Evolutionary conservation across 2,329 filamentous ascomycete genomes (phyloP).

Genomic region (Sclerotinia nivalis): DNA sequence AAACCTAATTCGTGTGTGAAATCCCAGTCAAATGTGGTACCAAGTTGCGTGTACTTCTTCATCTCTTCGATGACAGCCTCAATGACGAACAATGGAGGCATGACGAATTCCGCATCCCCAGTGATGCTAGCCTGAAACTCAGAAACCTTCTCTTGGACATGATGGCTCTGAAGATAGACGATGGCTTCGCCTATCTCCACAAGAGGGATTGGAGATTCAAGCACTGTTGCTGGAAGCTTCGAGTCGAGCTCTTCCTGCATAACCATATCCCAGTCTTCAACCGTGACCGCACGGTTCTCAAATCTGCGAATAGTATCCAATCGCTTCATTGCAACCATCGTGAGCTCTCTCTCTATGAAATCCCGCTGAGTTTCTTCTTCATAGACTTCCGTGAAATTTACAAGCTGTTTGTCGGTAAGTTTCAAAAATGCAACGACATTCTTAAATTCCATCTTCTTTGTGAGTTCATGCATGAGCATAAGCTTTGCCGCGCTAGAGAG

Average conservation of each 20-base stretch:
- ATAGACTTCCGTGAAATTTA: background rate
- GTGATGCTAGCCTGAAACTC: background rate
- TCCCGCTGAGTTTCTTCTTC: background rate
- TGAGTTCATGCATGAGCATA: background rate
- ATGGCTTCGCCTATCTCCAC: background rate
- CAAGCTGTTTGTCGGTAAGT: background rate
- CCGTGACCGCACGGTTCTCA: background rate
- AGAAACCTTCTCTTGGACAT: background rate
- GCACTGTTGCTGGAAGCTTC: background rate
- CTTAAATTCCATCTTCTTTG: background rate
- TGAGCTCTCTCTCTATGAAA: background rate
- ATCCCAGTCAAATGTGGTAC: background rate
- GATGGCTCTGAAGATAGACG: background rate
- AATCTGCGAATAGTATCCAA: background rate
- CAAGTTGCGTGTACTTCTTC: too few species aligned
- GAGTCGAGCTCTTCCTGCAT: background rate
- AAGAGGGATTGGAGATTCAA: background rate
- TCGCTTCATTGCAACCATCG: background rate
- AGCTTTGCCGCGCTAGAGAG: background rate
- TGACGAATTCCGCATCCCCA: rapidly evolving
- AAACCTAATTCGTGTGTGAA: background rate
- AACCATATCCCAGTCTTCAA: background rate
- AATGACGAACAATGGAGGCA: background rate
- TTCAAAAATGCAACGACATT: rapidly evolving
- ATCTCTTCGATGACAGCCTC: background rate